A percentile compares a stretch with the other conserved stretches of the same genome.
Evolutionary conservation across 345 rosid species (phyloP).

Genomic region (Syzygium aqueum): DNA sequence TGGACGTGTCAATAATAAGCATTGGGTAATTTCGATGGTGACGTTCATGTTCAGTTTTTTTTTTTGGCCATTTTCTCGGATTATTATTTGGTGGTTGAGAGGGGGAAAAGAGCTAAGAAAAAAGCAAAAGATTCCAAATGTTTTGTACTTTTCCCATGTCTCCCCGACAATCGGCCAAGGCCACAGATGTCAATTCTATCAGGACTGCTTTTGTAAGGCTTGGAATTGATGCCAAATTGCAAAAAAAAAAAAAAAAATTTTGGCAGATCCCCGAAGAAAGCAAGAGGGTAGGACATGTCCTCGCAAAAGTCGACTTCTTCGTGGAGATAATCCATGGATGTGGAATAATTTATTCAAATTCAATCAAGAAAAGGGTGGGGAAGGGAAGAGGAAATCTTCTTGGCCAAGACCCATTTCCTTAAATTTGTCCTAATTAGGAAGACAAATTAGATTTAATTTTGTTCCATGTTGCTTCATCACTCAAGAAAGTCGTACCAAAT

Average conservation of each 20-base stretch:
- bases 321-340: neutral
- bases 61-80: neutral
- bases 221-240: neutral
- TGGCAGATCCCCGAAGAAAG: neutral
- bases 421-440: neutral
- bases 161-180: slow-evolving; percentile 39
- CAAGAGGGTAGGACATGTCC: neutral
- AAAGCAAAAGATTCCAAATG: slow-evolving; percentile 59
- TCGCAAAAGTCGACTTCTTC: neutral
- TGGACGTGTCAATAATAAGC: neutral
- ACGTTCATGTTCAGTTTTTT: neutral
- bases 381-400: neutral
- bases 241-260: accelerated
- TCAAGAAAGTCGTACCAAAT: neutral
- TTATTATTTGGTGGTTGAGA: neutral
- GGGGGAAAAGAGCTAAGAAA: neutral
- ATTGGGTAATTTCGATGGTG: neutral
- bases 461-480: neutral
- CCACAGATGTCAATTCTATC: slow-evolving; percentile 8
- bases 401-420: neutral
- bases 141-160: slow-evolving; percentile 51
- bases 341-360: neutral
- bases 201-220: neutral
- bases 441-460: neutral
- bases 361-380: neutral